These are phyloP conservation scores for Xylaria hypoxylon DNA, from an alignment of 2,329 filamentous ascomycete species.

Conservation along the genomic window DNA sequence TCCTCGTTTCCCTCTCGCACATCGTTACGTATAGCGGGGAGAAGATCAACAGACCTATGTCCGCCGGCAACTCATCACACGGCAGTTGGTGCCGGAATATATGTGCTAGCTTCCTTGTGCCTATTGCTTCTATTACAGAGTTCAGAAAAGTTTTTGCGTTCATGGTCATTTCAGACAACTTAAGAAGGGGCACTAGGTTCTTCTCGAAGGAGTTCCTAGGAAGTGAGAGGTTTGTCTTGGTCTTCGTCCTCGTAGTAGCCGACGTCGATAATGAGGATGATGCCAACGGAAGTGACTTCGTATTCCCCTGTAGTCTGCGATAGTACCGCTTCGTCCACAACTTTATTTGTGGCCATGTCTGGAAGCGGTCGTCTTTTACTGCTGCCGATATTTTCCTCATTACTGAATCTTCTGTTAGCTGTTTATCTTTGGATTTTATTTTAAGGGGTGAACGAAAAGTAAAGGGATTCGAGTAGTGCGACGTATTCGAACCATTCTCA, in stretches of 20 bases:
- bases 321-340: background rate
- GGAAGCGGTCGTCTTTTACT: slow-evolving; percentile 18
- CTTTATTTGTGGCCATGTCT: slow-evolving; percentile 23
- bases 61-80: slow-evolving; percentile 7
- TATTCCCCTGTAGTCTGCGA: background rate
- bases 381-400: slow-evolving; percentile 11
- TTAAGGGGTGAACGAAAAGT: no score
- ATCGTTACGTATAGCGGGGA: slow-evolving; percentile 19
- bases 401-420: slow-evolving; percentile 1
- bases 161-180: slow-evolving; percentile 5
- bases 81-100: slow-evolving; percentile 12
- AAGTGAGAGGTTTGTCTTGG: background rate
- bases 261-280: background rate
- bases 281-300: background rate
- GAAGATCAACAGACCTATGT: slow-evolving; percentile 21
- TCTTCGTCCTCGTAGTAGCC: no score
- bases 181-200: slow-evolving; percentile 8
- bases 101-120: background rate
- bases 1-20: background rate
- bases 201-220: background rate
- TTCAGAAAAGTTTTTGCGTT: slow-evolving; percentile 1
- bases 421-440: no score
- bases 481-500: no score
- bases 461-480: background rate
- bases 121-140: slow-evolving; percentile 7